These are phyloP conservation scores for Xylaria sp. DNA, from an alignment of 2,329 filamentous ascomycete species.

Conservation along the genomic window DNA sequence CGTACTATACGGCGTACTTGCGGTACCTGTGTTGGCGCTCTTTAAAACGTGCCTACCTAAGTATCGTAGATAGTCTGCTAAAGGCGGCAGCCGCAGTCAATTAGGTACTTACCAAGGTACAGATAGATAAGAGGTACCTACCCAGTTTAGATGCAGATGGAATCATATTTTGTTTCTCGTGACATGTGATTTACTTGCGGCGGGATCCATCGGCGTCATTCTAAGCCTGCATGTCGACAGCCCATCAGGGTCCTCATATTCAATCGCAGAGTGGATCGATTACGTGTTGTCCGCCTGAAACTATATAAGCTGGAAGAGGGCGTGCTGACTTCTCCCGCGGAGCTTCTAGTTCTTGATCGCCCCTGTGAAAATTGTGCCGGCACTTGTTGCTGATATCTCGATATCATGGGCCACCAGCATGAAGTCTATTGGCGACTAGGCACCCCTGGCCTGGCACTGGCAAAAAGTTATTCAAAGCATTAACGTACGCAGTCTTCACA, in stretches of 20 bases:
- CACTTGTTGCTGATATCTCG: background rate
- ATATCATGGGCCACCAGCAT: background rate
- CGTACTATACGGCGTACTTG: background rate
- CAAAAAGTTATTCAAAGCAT: background rate
- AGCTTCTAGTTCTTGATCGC: background rate
- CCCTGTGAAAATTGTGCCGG: background rate
- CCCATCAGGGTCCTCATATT: slow-evolving; percentile 29
- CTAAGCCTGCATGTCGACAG: background rate
- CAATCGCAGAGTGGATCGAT: background rate
- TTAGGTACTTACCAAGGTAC: background rate
- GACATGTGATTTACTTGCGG: slow-evolving; percentile 10
- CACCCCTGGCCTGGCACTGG: background rate
- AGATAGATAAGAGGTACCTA: background rate
- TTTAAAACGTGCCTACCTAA: no score
- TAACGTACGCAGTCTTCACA: background rate
- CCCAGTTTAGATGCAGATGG: background rate
- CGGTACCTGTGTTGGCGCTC: background rate
- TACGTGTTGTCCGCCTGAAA: background rate
- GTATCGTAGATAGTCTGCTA: no score
- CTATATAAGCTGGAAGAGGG: slow-evolving; percentile 16
- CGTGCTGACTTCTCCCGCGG: background rate
- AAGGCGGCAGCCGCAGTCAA: background rate
- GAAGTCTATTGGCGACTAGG: no score
- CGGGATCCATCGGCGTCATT: background rate
- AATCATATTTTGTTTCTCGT: background rate